Evolutionary conservation across 345 rosid species (phyloP), one percentile per base, ranked within the genome.

Genomic region (Conringia planisiliqua): DNA sequence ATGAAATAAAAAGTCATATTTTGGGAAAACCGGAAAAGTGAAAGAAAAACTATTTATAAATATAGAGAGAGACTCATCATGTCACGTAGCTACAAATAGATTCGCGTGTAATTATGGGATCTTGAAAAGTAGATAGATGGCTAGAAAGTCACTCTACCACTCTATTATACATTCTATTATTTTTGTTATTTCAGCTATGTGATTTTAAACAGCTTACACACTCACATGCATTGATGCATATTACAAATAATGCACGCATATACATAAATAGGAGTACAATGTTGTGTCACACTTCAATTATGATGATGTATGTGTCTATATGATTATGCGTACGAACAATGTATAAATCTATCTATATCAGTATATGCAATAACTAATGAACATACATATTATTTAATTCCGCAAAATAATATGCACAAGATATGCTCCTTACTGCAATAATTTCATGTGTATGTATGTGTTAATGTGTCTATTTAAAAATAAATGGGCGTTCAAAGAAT

Each of bases 31-130:
- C 24, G 24, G 24, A 22, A 68, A 77, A 54, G 26, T 66, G 43
- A 46, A 72, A 44, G 6, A 13, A 67, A 73, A 18, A 61, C 11
- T 40, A 68, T 16, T 52, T 44, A 51, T 9, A 47, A 76, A 55
- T 29, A 64, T 7, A 70, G 60, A 63, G 75, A 70, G 80, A 71
- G 69, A 71, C 72, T 72, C 77, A 78, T 78, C 61, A 44, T 82
- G 83, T 82, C 78, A 76, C 76, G 68, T 62, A 70, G 72, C 81
- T 67, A 50, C 57, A 71, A 77, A 77, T 77, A 73, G 50, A 54
- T 64, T 78, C 68, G 57, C 79, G 73, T 81, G 82, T 74, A 74
- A 74, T 79, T 76, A 74, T 85, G 62, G 77, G 74, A 74, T 71
- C 80, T 82, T 81, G 73, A 78, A 58, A 42, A 66, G 57, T 58